A percentile compares a stretch with the other conserved stretches of the same genome.
Conservation (phyloP, 2,329 filamentous ascomycete genomes). For the Xylariaceae sp. region DNA sequence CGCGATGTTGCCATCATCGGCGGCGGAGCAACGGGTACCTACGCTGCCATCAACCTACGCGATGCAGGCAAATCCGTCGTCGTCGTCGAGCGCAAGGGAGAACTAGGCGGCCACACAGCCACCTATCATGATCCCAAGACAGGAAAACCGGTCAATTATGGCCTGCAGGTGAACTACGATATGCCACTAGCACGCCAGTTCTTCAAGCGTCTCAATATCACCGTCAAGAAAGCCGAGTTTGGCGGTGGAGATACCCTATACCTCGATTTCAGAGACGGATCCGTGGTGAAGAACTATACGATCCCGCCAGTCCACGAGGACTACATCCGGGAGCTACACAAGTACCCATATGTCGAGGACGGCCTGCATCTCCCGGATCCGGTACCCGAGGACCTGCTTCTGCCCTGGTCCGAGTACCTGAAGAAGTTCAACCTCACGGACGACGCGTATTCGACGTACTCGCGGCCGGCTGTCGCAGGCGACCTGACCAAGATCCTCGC, state of each 20-base stretch:
- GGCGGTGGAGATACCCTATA: conserved; percentile 6
- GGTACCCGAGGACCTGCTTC: conserved; percentile 21
- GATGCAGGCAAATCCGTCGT: conserved; percentile 21
- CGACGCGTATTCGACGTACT: conserved; percentile 16
- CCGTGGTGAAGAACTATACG: conserved; percentile 5
- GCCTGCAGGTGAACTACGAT: conserved; percentile 25
- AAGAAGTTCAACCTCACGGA: conserved; percentile 17
- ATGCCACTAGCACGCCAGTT: conserved; percentile 45
- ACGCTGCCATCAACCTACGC: conserved; percentile 26
- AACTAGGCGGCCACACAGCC: conserved; percentile 27
- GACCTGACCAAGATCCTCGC: conserved; percentile 17
- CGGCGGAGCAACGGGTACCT: conserved; percentile 27
- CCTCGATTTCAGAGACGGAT: conserved; percentile 20
- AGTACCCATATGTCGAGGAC: conserved; percentile 21
- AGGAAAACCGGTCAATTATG: conserved; percentile 25
- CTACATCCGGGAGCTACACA: conserved; percentile 19
- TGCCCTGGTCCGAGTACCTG: conserved; percentile 17
- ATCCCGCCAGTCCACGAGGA: conserved; percentile 9
- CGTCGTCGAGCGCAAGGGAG: conserved; percentile 22
- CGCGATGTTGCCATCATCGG: conserved; percentile 28
- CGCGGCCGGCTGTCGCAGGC: conserved; percentile 14
- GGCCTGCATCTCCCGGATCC: conserved; percentile 16
- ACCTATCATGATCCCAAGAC: conserved; percentile 27
- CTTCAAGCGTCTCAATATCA: conserved; percentile 50
- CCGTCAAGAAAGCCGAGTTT: conserved; percentile 27